Evolutionary conservation across 352 stramenopile genomes (phyloP).

Genomic region (Globisporangium emineosum): DNA sequence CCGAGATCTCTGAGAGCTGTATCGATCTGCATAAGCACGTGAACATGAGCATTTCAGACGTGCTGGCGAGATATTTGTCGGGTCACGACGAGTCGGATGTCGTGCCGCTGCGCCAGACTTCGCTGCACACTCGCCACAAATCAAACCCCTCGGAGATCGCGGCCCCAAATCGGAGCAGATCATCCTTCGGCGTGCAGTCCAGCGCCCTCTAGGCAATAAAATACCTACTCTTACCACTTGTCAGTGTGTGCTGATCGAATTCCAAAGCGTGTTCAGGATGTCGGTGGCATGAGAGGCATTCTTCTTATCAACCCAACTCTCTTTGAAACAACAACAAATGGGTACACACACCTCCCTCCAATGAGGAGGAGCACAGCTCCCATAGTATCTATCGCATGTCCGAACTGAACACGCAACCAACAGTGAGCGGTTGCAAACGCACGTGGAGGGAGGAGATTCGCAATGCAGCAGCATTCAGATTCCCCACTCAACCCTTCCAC

Average conservation of each 20-base stretch:
- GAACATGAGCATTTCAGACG: slow-evolving; percentile 2
- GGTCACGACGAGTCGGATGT: slow-evolving; percentile 10
- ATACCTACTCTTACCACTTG: too few species aligned
- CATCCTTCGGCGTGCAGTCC: slow-evolving; percentile 2
- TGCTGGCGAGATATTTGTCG: slow-evolving; percentile 1
- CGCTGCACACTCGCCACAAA: neutral
- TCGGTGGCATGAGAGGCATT: too few species aligned
- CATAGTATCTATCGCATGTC: too few species aligned
- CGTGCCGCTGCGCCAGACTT: slow-evolving; percentile 1
- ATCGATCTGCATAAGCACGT: slow-evolving; percentile 10
- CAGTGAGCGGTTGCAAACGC: neutral
- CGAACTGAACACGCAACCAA: too few species aligned
- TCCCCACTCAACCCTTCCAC: neutral
- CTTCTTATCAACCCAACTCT: too few species aligned
- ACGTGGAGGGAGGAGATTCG: neutral
- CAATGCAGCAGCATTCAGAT: neutral
- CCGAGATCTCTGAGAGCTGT: neutral
- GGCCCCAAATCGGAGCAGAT: neutral
- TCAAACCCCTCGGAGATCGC: neutral
- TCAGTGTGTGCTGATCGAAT: too few species aligned
- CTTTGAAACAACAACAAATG: too few species aligned
- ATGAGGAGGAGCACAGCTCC: too few species aligned
- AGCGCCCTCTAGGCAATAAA: neutral
- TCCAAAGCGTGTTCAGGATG: too few species aligned
- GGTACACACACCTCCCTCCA: too few species aligned